Conservation (phyloP, 75 land plant species). For the Picea sitchensis region DNA sequence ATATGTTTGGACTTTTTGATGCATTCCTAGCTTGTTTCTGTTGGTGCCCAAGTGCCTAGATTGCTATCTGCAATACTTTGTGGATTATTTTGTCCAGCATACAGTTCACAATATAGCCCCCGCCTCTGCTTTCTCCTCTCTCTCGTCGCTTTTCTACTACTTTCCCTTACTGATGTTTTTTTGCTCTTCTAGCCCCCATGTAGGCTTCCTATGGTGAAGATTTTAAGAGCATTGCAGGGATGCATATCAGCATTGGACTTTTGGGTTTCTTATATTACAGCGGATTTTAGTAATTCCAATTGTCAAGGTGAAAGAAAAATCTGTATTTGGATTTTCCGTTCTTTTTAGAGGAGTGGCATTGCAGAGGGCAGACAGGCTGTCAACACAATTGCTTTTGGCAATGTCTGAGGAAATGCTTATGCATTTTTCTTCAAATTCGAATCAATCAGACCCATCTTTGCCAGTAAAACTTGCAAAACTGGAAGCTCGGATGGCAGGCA, state of each 20-base stretch:
- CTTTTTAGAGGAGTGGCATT: not conserved
- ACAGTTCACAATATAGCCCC: no score
- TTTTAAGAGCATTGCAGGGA: not conserved
- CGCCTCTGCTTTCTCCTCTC: not conserved
- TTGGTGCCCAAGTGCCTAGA: not conserved
- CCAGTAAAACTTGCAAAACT: slow-evolving; percentile 82
- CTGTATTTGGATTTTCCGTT: not conserved
- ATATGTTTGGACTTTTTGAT: not conserved
- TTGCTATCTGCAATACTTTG: not conserved
- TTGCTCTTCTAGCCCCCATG: not conserved
- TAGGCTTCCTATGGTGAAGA: slow-evolving; percentile 1
- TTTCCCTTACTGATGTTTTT: not conserved
- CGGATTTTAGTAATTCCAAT: not conserved
- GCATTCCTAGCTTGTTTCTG: not conserved
- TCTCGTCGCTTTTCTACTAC: not conserved
- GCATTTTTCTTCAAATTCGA: slow-evolving; percentile 82
- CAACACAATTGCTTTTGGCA: not conserved
- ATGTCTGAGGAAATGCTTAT: slow-evolving; percentile 82
- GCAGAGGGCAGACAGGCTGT: not conserved
- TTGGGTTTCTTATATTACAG: not conserved
- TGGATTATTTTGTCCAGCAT: no score
- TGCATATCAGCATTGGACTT: not conserved
- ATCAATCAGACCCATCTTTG: slow-evolving; percentile 71
- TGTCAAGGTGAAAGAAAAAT: slow-evolving; percentile 1
- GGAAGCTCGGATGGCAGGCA: slow-evolving; percentile 87